Base-by-base conservation (phyloP, 768 basidiomycete species). In the Rhodotorula babjevae region DNA sequence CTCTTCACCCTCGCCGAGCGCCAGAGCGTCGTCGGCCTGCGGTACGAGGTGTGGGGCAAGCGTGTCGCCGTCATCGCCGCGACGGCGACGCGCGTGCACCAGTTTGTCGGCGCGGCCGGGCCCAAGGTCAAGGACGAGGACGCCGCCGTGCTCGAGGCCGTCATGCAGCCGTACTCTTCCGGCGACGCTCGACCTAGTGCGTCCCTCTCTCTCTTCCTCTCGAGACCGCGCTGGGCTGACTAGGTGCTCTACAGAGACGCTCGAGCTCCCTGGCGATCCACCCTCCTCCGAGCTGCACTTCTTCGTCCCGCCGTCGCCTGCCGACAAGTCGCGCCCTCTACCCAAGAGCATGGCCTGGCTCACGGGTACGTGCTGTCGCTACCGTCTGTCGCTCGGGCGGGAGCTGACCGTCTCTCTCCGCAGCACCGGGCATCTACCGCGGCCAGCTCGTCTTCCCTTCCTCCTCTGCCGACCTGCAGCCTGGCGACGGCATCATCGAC, bases 401-500 rank as follows among this genome's bases (percentile, higher is more conserved):
- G 14, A 0, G 31, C 6, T 10, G 16, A 25, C 31, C 0, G 3
- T 3, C 12, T 31, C 19, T 33, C 50, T 46, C 25, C 25, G 6
- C 77, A 93, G 92, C 87, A 23, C 89, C 90, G 56, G 95, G 95
- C 18, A 86, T 97, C 58, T 98, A 94, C 80, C 89, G 93, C 78
- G 92, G 91, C 23, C 83, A 83, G 18, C 83, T 95, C 62, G 89
- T 88, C 77, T 88, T 89, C 69, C 71, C 77, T 15, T 61, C 77
- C 16, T 68, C 79, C 5, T 68, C 60, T 6, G 27, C 67, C 55
- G 77, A 74, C 31, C 65, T 75, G 15, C 83, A 87, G 1, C 83
- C 85, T 60, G 82, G 87, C 23, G 90, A 93, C 80, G 87, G 90
- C 77, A 84, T 89, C 79, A 87, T 93, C 75, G 89, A 92, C 80